These are phyloP conservation scores for Candida pseudoglaebosa DNA, from an alignment of 805 yeast species.

Conservation along the genomic window DNA sequence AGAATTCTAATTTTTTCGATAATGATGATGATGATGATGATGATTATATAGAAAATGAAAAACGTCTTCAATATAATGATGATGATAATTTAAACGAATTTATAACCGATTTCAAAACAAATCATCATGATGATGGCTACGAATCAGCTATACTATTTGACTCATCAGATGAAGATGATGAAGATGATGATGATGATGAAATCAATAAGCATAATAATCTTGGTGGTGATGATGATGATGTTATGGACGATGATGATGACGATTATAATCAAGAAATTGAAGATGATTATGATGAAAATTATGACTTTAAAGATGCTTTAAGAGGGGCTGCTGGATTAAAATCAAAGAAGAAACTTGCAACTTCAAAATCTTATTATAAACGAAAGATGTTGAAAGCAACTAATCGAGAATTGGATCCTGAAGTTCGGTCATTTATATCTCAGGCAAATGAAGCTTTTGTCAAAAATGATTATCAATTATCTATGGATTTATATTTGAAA, in stretches of 20 bases:
- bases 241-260: conserved; percentile 5
- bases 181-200: conserved; percentile 18
- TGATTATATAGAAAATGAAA: too few relatives aligned
- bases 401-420: conserved; percentile 59
- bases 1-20: neutral
- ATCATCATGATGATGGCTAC: conserved; percentile 5
- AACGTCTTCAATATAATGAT: conserved; percentile 4
- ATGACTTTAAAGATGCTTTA: conserved; percentile 56
- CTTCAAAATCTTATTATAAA: conserved; percentile 34
- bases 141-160: conserved; percentile 3
- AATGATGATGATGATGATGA: conserved; percentile 5
- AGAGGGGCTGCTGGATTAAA: conserved; percentile 66
- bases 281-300: conserved; percentile 40
- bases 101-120: conserved; percentile 7
- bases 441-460: conserved; percentile 82
- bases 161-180: conserved; percentile 5
- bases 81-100: conserved; percentile 10
- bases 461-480: conserved; percentile 52
- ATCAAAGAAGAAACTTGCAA: conserved; percentile 34
- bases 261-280: conserved; percentile 17
- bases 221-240: conserved; percentile 56
- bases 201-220: conserved; percentile 40
- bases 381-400: conserved; percentile 32
- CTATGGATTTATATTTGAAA: conserved; percentile 56
- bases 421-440: conserved; percentile 60